Percentiles rank a stretch among this genome's conserved stretches.
Evolutionary conservation across 2,329 filamentous ascomycete species (phyloP).

Genomic region (Phaeosphaeria sp.): DNA sequence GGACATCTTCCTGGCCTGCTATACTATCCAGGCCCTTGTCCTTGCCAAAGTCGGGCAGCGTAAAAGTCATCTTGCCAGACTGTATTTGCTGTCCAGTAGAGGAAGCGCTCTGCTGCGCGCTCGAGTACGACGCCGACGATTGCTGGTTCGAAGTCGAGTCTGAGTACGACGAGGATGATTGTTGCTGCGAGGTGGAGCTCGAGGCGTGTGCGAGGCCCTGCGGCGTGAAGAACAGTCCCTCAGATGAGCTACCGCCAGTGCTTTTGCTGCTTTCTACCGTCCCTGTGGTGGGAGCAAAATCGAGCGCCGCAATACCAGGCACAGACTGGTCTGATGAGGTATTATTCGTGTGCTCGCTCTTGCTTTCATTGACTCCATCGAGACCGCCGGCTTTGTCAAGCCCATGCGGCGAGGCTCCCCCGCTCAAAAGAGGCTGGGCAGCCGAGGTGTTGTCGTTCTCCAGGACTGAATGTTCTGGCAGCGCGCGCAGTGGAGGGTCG

Average conservation of each 20-base stretch:
- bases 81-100: conserved; percentile 12
- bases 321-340: background rate
- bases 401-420: conserved; percentile 5
- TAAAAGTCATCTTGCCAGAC: conserved; percentile 26
- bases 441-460: conserved; percentile 4
- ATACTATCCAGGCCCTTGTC: conserved; percentile 1
- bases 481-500: conserved; percentile 37
- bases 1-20: conserved; percentile 5
- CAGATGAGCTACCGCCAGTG: background rate
- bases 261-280: background rate
- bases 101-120: conserved; percentile 1
- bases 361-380: background rate
- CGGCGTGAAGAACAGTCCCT: conserved; percentile 1
- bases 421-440: background rate
- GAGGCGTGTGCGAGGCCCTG: background rate
- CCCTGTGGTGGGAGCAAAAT: conserved; percentile 2
- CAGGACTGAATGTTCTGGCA: conserved; percentile 46
- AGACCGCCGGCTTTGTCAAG: background rate
- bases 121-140: conserved; percentile 3
- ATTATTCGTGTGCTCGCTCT: background rate
- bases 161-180: background rate
- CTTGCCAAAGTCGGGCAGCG: conserved; percentile 23
- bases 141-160: background rate
- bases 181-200: background rate
- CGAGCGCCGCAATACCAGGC: background rate